Evolutionary conservation across 306 rosid species (phyloP).

Genomic region (Pterocarpus santalinus): DNA sequence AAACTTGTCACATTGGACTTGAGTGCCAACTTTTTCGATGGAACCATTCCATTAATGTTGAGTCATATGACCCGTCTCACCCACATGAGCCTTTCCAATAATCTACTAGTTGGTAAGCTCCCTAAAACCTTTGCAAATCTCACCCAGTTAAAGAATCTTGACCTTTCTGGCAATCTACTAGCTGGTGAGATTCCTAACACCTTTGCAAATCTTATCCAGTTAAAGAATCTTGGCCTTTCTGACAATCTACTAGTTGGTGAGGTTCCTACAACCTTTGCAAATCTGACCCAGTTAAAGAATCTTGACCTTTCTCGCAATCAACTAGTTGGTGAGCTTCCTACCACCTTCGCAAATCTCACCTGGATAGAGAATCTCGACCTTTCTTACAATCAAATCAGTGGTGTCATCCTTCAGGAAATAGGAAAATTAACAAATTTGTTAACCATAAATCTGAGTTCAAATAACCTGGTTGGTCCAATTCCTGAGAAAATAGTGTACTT

Average conservation of each 20-base stretch:
- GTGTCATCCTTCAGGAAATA: background rate
- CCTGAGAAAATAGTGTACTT: background rate
- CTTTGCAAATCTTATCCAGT: no score
- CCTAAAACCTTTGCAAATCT: background rate
- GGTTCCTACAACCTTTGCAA: no score
- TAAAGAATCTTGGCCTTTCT: no score
- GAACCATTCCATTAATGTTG: background rate
- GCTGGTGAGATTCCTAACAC: no score
- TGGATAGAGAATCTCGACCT: background rate
- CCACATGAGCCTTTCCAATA: no score
- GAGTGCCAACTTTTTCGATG: background rate
- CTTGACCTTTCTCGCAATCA: no score
- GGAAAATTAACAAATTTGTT: background rate
- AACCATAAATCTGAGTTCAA: background rate
- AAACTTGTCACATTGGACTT: no score
- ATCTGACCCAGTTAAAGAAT: no score
- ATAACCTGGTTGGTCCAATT: conserved; percentile 1
- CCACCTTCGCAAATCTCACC: background rate
- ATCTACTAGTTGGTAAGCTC: background rate
- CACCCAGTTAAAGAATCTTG: no score
- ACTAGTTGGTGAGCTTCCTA: no score
- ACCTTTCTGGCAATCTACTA: no score
- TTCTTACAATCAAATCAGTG: conserved; percentile 11
- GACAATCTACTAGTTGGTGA: no score
- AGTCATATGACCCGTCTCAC: background rate